Percentiles rank a stretch among this genome's conserved stretches.
Evolutionary conservation across 164 flowering plant species (phyloP).

Genomic region (Vitis labrusca): DNA sequence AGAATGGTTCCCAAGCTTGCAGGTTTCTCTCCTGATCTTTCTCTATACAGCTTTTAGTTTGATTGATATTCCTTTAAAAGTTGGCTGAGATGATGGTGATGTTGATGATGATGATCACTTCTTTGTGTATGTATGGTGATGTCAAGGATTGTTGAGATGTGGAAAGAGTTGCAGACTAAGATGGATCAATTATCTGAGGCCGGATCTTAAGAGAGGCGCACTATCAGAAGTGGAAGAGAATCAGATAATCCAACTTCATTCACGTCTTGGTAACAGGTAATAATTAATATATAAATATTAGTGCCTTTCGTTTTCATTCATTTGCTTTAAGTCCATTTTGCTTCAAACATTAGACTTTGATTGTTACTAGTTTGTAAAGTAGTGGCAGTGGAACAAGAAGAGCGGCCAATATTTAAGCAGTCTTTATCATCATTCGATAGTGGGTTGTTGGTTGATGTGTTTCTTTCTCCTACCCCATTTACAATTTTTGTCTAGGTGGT

Average conservation of each 20-base stretch:
- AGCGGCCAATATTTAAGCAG: too few species aligned
- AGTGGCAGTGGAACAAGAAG: too few species aligned
- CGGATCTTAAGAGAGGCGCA: slow-evolving; percentile 75
- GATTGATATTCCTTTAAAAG: not conserved
- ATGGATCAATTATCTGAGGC: slow-evolving; percentile 82
- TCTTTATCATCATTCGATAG: too few species aligned
- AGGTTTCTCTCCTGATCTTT: slow-evolving; percentile 35
- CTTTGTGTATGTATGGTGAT: slow-evolving; percentile 1
- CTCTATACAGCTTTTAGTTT: not conserved
- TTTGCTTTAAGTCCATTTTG: too few species aligned
- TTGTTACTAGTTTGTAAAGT: too few species aligned
- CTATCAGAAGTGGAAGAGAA: slow-evolving; percentile 62
- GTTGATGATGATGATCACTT: not conserved
- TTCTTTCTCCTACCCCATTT: too few species aligned
- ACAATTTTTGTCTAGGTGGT: slow-evolving; percentile 45
- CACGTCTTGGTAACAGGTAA: slow-evolving; percentile 68
- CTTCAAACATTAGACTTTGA: too few species aligned
- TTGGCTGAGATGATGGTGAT: not conserved
- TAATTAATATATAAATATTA: not conserved
- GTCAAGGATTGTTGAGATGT: slow-evolving; percentile 66
- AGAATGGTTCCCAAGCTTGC: slow-evolving; percentile 75
- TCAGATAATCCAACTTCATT: slow-evolving; percentile 68
- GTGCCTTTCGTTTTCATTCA: not conserved
- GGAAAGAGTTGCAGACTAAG: slow-evolving; percentile 83
- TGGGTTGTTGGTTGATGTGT: too few species aligned